Conservation (phyloP, 768 basidiomycete genomes). For the Hysterangium stoloniferum region DNA sequence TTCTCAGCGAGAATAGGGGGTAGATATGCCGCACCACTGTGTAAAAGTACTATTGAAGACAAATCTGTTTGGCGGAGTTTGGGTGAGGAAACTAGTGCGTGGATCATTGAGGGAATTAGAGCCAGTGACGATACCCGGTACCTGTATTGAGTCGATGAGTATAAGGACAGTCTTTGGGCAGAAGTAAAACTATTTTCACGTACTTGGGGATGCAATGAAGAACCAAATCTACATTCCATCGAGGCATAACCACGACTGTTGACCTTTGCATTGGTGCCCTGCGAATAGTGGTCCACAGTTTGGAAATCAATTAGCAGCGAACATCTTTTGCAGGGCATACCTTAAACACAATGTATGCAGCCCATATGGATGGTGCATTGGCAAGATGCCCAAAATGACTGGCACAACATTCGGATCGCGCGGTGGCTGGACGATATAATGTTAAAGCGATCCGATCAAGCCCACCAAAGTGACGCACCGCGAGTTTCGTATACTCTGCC, state of each 20-base stretch:
- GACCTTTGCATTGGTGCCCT: constrained; percentile 36
- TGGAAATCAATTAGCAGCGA: neutral
- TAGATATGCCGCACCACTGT: constrained; percentile 60
- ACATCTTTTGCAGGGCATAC: neutral
- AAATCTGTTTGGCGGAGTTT: constrained; percentile 41
- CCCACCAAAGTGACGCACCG: too few relatives aligned
- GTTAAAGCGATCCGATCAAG: too few relatives aligned
- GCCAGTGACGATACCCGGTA: constrained; percentile 43
- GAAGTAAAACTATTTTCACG: too few relatives aligned
- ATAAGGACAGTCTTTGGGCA: too few relatives aligned
- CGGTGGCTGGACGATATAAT: constrained; percentile 30
- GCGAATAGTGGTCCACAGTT: neutral
- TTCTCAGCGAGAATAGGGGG: constrained; percentile 45
- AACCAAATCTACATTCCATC: constrained; percentile 51
- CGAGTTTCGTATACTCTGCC: constrained; percentile 26
- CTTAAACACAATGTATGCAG: constrained; percentile 43
- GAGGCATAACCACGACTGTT: constrained; percentile 48
- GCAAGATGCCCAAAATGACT: constrained; percentile 49
- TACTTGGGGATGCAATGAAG: neutral
- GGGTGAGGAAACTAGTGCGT: constrained; percentile 55
- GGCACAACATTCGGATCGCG: constrained; percentile 39
- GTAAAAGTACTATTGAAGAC: constrained; percentile 36
- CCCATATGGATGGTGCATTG: constrained; percentile 62
- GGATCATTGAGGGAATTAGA: constrained; percentile 55
- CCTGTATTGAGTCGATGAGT: too few relatives aligned